These are phyloP conservation scores for Trametes punicea DNA, from an alignment of 768 basidiomycete species.

Conservation along the genomic window DNA sequence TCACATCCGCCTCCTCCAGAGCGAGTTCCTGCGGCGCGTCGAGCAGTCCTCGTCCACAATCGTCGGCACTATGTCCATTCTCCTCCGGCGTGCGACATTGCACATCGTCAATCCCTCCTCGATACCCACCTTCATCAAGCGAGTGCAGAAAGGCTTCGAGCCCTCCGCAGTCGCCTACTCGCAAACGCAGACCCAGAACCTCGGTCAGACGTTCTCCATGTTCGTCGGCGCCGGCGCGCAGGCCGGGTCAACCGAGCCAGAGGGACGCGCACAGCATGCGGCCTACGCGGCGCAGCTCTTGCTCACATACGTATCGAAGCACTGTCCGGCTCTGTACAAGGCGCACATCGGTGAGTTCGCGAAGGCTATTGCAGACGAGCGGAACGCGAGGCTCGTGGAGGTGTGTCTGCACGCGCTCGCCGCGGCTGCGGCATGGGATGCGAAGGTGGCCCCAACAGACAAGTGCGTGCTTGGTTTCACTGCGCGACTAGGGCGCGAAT, in stretches of 20 bases:
- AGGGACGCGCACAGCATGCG: constrained; percentile 27
- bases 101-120: constrained; percentile 83
- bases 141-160: constrained; percentile 45
- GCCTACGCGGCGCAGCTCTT: constrained; percentile 51
- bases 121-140: constrained; percentile 75
- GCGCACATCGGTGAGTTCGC: constrained; percentile 72
- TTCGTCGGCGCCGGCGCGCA: constrained; percentile 36
- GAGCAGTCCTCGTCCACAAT: constrained; percentile 65
- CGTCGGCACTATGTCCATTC: constrained; percentile 60
- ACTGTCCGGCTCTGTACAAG: constrained; percentile 69
- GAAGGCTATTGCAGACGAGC: constrained; percentile 68
- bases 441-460: constrained; percentile 54
- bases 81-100: constrained; percentile 69
- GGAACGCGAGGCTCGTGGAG: constrained; percentile 52
- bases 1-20: constrained; percentile 36
- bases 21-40: constrained; percentile 74
- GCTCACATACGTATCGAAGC: constrained; percentile 65
- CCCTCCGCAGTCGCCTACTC: constrained; percentile 14
- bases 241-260: constrained; percentile 33
- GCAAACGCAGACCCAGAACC: constrained; percentile 8
- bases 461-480: constrained; percentile 47
- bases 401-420: constrained; percentile 76
- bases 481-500: not conserved
- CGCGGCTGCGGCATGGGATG: constrained; percentile 58
- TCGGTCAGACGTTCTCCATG: constrained; percentile 16